Percentiles rank a stretch among this genome's conserved stretches.
Conservation (phyloP, 495 filamentous ascomycete species). For the Zalerion maritima region DNA sequence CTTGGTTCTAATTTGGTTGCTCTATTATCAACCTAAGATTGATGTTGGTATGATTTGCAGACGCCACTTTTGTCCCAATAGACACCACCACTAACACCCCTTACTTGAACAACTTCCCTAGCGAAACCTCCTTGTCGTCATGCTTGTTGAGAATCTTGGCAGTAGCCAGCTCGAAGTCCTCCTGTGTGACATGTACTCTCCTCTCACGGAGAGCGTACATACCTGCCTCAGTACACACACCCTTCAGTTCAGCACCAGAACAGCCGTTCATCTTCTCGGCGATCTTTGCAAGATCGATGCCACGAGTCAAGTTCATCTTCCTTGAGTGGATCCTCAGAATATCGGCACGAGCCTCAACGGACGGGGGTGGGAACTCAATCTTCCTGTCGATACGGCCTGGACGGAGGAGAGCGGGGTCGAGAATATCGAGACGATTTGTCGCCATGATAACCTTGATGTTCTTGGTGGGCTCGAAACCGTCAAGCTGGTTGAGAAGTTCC, state of each 20-base stretch:
- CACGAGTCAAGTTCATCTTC: constrained; percentile 95
- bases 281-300: constrained; percentile 96
- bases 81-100: constrained; percentile 1
- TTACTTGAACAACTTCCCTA: constrained; percentile 91
- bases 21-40: no score
- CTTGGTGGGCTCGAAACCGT: constrained; percentile 98
- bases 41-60: no score
- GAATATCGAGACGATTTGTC: constrained; percentile 92
- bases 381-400: constrained; percentile 97
- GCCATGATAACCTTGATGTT: constrained; percentile 99
- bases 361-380: constrained; percentile 98
- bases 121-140: constrained; percentile 83
- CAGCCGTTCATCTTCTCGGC: constrained; percentile 99
- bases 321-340: constrained; percentile 94
- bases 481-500: constrained; percentile 93
- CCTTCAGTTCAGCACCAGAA: constrained; percentile 92
- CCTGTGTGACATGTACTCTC: constrained; percentile 94
- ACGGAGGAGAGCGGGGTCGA: constrained; percentile 85
- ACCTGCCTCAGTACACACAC: constrained; percentile 90
- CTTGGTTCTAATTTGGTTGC: no score
- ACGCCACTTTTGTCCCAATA: not conserved
- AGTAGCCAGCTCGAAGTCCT: constrained; percentile 97
- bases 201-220: constrained; percentile 96
- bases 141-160: constrained; percentile 99
- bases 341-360: constrained; percentile 91